Conservation (phyloP, 495 filamentous ascomycete genomes). For the Aspergillus sclerotioniger region DNA sequence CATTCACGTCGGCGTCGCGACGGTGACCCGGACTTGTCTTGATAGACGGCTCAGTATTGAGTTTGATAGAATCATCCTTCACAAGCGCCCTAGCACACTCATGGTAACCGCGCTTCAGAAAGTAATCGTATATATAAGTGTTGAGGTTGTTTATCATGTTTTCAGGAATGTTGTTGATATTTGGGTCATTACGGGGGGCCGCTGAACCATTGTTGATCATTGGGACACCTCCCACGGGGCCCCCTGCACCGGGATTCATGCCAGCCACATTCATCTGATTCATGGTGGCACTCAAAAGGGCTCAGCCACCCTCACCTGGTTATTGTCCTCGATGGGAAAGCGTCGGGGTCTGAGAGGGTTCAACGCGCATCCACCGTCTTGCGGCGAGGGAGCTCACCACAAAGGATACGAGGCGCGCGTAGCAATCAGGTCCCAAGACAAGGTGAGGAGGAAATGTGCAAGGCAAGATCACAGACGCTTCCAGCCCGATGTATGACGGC, state of each 20-base stretch:
- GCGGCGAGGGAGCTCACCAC: slow-evolving; percentile 34
- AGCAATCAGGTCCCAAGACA: slow-evolving; percentile 7
- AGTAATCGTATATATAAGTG: slow-evolving; percentile 97
- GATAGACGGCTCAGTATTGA: slow-evolving; percentile 58
- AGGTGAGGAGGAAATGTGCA: slow-evolving; percentile 17
- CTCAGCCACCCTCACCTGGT: slow-evolving; percentile 40
- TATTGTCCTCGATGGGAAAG: slow-evolving; percentile 27
- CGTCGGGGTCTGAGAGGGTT: slow-evolving; percentile 17
- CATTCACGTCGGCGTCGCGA: slow-evolving; percentile 69
- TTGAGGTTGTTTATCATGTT: slow-evolving; percentile 81
- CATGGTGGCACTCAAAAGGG: slow-evolving; percentile 52
- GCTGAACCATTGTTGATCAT: slow-evolving; percentile 70
- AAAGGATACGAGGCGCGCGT: slow-evolving; percentile 31
- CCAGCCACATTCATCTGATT: slow-evolving; percentile 69
- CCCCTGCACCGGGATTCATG: slow-evolving; percentile 61
- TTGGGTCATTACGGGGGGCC: slow-evolving; percentile 46
- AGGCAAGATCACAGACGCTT: slow-evolving; percentile 10
- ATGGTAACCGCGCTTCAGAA: slow-evolving; percentile 76
- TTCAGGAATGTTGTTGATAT: slow-evolving; percentile 45
- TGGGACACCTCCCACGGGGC: slow-evolving; percentile 63
- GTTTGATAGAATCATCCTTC: slow-evolving; percentile 44
- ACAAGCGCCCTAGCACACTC: slow-evolving; percentile 75
- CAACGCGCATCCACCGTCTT: slow-evolving; percentile 42
- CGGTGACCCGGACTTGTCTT: slow-evolving; percentile 57
- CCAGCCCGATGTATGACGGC: slow-evolving; percentile 4